Conservation (phyloP, 768 basidiomycete species). For the Phlebiopsis flavidoalba region DNA sequence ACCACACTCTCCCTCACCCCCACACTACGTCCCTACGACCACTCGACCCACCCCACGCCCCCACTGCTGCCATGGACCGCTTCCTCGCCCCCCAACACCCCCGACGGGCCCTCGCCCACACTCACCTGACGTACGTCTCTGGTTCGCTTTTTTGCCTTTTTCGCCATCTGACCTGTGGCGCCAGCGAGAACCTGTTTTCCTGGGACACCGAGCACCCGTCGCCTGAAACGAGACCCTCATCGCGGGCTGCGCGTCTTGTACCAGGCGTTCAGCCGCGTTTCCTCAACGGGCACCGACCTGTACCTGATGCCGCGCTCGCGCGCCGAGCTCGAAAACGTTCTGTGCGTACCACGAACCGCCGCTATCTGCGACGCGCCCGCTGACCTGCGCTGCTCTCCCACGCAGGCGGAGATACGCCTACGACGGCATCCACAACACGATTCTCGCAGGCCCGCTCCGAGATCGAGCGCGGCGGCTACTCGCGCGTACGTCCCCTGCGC, state of each 20-base stretch:
- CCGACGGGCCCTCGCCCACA: slow-evolving; percentile 71
- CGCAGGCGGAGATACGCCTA: slow-evolving; percentile 68
- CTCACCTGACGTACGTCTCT: slow-evolving; percentile 53
- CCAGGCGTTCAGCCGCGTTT: slow-evolving; percentile 69
- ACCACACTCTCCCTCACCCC: slow-evolving; percentile 1
- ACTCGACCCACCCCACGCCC: background rate
- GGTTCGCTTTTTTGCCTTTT: background rate
- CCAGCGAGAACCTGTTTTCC: slow-evolving; percentile 59
- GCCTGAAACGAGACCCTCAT: slow-evolving; percentile 69
- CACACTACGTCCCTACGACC: background rate
- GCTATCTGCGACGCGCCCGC: background rate
- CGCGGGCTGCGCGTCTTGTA: slow-evolving; percentile 78
- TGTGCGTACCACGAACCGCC: slow-evolving; percentile 40
- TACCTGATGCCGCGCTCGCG: slow-evolving; percentile 63
- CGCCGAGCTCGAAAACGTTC: slow-evolving; percentile 61
- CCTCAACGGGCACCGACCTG: slow-evolving; percentile 58
- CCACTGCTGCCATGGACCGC: slow-evolving; percentile 46
- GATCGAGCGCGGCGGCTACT: slow-evolving; percentile 54
- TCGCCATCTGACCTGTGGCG: slow-evolving; percentile 11
- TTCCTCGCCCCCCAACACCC: slow-evolving; percentile 69
- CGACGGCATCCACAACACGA: slow-evolving; percentile 78
- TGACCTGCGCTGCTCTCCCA: too few species aligned
- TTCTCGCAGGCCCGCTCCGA: slow-evolving; percentile 63
- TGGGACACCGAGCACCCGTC: slow-evolving; percentile 72
- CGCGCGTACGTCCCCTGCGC: slow-evolving; percentile 37